Evolutionary conservation across 192 early-diverging fungal genomes (phyloP).

Genomic region (Haplosporangium gracile): DNA sequence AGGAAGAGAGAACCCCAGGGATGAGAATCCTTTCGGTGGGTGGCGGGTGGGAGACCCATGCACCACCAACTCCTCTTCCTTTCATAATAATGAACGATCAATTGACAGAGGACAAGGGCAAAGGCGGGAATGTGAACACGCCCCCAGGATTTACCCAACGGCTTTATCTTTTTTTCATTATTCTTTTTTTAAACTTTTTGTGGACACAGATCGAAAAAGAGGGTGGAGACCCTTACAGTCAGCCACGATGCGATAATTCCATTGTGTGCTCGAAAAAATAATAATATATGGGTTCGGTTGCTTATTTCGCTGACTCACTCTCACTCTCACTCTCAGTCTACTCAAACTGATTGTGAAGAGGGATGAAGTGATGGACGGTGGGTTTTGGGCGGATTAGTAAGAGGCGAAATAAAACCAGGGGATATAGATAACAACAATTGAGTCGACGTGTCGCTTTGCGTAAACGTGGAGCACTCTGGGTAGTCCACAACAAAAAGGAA

Average conservation of each 20-base stretch:
- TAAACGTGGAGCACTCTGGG: background rate
- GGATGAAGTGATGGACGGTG: background rate
- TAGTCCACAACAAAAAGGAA: background rate
- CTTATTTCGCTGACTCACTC: background rate
- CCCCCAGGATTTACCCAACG: background rate
- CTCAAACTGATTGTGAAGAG: background rate
- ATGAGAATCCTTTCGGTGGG: background rate
- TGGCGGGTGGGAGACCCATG: too few species aligned
- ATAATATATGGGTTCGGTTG: background rate
- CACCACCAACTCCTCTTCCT: too few species aligned
- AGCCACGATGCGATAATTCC: constrained; percentile 5
- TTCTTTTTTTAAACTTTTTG: constrained; percentile 1
- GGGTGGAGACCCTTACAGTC: background rate
- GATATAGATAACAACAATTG: background rate
- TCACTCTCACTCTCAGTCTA: background rate
- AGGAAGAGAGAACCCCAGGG: background rate
- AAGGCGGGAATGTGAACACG: background rate
- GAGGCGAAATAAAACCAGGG: background rate
- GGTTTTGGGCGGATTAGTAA: background rate
- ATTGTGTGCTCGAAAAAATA: background rate
- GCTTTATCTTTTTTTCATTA: background rate
- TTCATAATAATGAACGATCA: too few species aligned
- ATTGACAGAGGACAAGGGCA: background rate
- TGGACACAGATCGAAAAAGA: background rate
- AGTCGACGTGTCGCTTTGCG: background rate